phyloP scores from a whole-genome alignment of 495 filamentous ascomycete genomes.

The Poronia punctata region DNA sequence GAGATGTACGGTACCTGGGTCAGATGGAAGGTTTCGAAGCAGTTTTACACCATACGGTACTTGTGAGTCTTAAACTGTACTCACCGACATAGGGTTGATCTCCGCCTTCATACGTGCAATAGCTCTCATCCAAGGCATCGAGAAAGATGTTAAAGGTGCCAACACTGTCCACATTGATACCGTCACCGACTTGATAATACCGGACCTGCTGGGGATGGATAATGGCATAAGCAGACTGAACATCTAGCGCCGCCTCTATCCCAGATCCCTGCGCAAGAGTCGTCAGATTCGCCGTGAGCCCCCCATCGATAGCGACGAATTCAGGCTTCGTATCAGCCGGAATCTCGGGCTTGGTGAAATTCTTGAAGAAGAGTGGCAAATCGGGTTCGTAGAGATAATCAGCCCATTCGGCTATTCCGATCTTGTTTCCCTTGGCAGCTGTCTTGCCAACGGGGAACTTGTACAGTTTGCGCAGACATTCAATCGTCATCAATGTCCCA shows the following conservation, averaged over 20 bases:
- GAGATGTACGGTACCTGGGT: too few species aligned
- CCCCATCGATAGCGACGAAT: constrained; percentile 17
- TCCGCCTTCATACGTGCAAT: constrained; percentile 41
- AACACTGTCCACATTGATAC: constrained; percentile 32
- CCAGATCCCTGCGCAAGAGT: constrained; percentile 13
- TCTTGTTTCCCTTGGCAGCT: constrained; percentile 34
- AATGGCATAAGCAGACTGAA: constrained; percentile 45
- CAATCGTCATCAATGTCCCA: constrained; percentile 41
- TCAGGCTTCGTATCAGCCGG: constrained; percentile 8
- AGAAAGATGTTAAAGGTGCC: constrained; percentile 45
- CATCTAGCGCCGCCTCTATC: constrained; percentile 47
- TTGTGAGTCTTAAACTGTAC: constrained; percentile 15
- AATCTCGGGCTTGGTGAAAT: constrained; percentile 27
- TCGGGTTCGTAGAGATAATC: constrained; percentile 45
- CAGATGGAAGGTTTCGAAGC: too few species aligned
- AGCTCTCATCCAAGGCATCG: constrained; percentile 34
- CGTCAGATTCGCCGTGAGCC: constrained; percentile 25
- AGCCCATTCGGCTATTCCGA: constrained; percentile 47
- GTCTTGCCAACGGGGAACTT: constrained; percentile 36
- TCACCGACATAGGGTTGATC: constrained; percentile 33
- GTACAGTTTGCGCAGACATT: constrained; percentile 50
- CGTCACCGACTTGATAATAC: constrained; percentile 48
- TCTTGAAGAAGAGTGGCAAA: constrained; percentile 48
- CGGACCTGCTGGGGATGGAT: constrained; percentile 49
- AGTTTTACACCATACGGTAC: constrained; percentile 32